Base-by-base conservation (phyloP, 176 grass and related monocot species). In the Bolboschoenus planiculmis region DNA sequence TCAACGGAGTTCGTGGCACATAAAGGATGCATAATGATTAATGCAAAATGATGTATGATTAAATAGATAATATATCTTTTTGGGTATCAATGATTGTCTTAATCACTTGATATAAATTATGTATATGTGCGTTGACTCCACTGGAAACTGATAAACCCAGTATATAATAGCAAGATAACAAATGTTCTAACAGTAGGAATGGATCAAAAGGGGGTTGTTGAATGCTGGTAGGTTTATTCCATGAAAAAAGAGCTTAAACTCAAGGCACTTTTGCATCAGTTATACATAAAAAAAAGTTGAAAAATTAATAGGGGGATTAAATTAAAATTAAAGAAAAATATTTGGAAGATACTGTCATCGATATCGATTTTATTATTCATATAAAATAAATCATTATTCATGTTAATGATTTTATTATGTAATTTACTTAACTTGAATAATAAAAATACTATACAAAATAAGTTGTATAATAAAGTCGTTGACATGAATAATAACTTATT, bases 11-110 rank as follows among this genome's bases (percentile, higher is more conserved):
- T 80, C 71, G 71, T 75, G 71, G 71, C 53, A 58, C n/a, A 58
- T 79, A 24, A 40, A 26, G 36, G 20, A 5, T 6, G 20, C 6
- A 23, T 58, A 56, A 61, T 82, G n/a, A n/a, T n/a, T n/a, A 63
- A 42, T 82, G 79, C 57, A 65, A 26, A 82, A n/a, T 82, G 79
- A 82, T 33, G 53, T 30, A 64, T 30, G 37, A 82, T 82, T 82
- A 64, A 37, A 62, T 10, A 62, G 59, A 61, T 48, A 82, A 82
- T 48, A 42, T 62, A 56, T 55, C 33, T 60, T 31, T 40, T 59
- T 59, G 21, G 51, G 51, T 23, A 58, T 15, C 33, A 60, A 80
- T 80, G 78, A 59, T 64, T 64, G 40, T 82, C 79, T 65, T 62
- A 31, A 65, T 48, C 79, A 82, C 56, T 61, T 65, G 23, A 64